These are phyloP conservation scores for Penicillium brasilianum DNA, from an alignment of 2,329 filamentous ascomycete species.

Conservation along the genomic window DNA sequence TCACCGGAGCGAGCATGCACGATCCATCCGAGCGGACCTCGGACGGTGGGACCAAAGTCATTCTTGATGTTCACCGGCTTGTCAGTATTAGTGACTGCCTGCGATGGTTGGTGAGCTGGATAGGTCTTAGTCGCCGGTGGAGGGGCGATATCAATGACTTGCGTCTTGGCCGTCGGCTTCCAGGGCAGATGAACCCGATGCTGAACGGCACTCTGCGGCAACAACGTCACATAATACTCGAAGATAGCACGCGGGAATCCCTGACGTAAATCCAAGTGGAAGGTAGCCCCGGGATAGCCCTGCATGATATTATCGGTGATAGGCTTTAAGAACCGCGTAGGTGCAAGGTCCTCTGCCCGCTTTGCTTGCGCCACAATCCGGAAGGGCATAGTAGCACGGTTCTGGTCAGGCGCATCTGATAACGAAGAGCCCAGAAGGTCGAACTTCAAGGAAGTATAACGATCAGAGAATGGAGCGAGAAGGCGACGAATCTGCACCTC, in stretches of 20 bases:
- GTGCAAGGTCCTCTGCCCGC: conserved; percentile 42
- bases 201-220: conserved; percentile 33
- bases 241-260: conserved; percentile 42
- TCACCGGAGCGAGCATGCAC: conserved; percentile 49
- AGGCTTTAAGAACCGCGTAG: conserved; percentile 41
- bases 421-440: conserved; percentile 36
- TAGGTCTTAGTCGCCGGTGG: conserved; percentile 30
- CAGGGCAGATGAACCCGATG: conserved; percentile 34
- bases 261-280: conserved; percentile 41
- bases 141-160: conserved; percentile 25
- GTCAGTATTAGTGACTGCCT: conserved; percentile 21
- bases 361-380: conserved; percentile 54
- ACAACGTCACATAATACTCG: conserved; percentile 36
- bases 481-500: conserved; percentile 51
- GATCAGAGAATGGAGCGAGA: conserved; percentile 40
- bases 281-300: conserved; percentile 45
- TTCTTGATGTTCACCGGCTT: conserved; percentile 16
- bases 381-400: conserved; percentile 49
- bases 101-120: conserved; percentile 29
- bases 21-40: conserved; percentile 40
- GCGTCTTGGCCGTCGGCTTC: conserved; percentile 34
- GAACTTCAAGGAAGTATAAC: conserved; percentile 40
- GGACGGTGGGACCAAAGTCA: conserved; percentile 34
- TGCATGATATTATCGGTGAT: conserved; percentile 50
- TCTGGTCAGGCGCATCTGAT: conserved; percentile 46